Evolutionary conservation across 1,284 basidiomycete genomes (phyloP).

Genomic region (Malassezia globosa): DNA sequence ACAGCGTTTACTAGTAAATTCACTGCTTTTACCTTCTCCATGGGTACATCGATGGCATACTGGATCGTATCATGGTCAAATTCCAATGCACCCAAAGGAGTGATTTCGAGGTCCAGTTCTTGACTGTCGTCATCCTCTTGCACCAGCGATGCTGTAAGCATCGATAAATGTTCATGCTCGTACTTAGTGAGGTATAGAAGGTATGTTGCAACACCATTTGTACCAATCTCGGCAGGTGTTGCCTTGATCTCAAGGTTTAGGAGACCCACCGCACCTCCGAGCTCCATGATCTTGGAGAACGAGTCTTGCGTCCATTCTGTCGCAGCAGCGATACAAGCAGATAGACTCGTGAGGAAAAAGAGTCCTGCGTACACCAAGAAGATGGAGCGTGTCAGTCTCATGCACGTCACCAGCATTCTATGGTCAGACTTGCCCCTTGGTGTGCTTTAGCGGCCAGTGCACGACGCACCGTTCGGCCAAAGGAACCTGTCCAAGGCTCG

Average conservation of each 20-base stretch:
- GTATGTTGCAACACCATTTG: constrained; percentile 21
- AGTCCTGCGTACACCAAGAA: background rate
- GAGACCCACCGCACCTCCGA: constrained; percentile 28
- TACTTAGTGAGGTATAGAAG: constrained; percentile 19
- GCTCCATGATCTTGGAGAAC: constrained; percentile 24
- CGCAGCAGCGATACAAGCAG: background rate
- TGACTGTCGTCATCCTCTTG: too few relatives aligned
- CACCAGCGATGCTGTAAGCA: background rate
- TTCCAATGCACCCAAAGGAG: background rate
- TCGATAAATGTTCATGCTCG: constrained; percentile 21
- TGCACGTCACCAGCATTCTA: background rate
- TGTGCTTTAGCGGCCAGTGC: too few relatives aligned
- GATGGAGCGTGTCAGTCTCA: background rate
- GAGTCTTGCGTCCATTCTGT: constrained; percentile 9
- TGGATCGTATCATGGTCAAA: background rate
- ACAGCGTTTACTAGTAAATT: constrained; percentile 66
- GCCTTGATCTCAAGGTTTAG: constrained; percentile 16
- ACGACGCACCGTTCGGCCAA: too few relatives aligned
- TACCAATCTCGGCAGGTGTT: constrained; percentile 17
- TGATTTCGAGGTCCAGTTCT: background rate
- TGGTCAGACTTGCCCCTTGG: too few relatives aligned
- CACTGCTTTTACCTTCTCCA: background rate
- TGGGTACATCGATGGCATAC: constrained; percentile 16
- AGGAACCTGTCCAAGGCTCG: too few relatives aligned
- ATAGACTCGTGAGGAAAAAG: background rate